Evolutionary conservation across 73 alveolate genomes (phyloP).

Genomic region (Tetrahymena thermophila): DNA sequence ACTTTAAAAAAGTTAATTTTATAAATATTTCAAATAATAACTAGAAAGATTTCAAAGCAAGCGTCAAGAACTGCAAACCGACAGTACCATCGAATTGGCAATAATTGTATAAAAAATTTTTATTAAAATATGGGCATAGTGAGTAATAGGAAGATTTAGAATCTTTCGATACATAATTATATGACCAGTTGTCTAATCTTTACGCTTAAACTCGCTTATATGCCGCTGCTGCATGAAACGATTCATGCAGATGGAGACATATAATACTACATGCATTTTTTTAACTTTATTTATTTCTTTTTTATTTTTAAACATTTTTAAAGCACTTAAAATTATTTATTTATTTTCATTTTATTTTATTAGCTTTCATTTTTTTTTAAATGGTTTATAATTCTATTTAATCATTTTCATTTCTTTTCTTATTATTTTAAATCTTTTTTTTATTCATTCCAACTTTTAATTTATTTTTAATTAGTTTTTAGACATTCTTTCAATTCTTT

Average conservation of each 20-base stretch:
- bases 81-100: constrained; percentile 27
- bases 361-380: too few relatives aligned
- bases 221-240: neutral
- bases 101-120: constrained; percentile 33
- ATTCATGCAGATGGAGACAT: constrained; percentile 1
- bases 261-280: neutral
- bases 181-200: neutral
- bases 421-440: too few relatives aligned
- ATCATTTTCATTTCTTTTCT: too few relatives aligned
- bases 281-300: neutral
- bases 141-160: constrained; percentile 19
- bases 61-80: constrained; percentile 47
- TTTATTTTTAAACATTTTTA: neutral
- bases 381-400: too few relatives aligned
- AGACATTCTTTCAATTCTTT: too few relatives aligned
- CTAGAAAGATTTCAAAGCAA: constrained; percentile 36
- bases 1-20: neutral
- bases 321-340: neutral
- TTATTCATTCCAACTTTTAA: too few relatives aligned
- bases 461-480: too few relatives aligned
- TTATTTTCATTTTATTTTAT: too few relatives aligned
- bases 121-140: constrained; percentile 41
- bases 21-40: neutral
- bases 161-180: neutral
- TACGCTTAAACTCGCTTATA: neutral